These are phyloP conservation scores for Cercospora nicotianae DNA, from an alignment of 2,329 filamentous ascomycete genomes.

Conservation along the genomic window DNA sequence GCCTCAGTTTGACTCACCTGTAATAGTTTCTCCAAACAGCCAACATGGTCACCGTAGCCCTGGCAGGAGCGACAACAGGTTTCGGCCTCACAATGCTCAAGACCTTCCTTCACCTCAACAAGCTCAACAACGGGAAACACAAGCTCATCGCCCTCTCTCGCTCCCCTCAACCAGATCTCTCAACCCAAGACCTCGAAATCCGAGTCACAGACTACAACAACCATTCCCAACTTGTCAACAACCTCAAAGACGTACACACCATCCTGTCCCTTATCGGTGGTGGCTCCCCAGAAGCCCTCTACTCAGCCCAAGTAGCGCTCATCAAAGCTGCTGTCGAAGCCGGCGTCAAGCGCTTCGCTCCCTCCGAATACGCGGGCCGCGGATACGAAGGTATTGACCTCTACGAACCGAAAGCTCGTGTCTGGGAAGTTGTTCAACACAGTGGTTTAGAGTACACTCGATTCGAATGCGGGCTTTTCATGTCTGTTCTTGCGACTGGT, in stretches of 20 bases:
- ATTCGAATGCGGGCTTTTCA: conserved; percentile 35
- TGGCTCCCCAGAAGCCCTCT: conserved; percentile 18
- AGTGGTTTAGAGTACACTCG: conserved; percentile 33
- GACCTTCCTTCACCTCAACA: conserved; percentile 29
- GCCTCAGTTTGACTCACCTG: not conserved
- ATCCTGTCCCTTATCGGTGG: conserved; percentile 34
- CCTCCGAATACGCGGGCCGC: conserved; percentile 54
- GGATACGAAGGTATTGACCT: conserved; percentile 32
- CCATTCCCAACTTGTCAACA: conserved; percentile 27
- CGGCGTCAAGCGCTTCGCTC: conserved; percentile 61
- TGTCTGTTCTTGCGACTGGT: conserved; percentile 33
- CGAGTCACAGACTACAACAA: conserved; percentile 32
- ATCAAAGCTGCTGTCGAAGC: conserved; percentile 60
- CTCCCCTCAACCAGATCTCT: conserved; percentile 26
- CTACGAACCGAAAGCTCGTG: conserved; percentile 30
- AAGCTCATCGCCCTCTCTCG: conserved; percentile 35
- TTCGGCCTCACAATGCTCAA: conserved; percentile 36
- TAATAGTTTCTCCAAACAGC: not conserved
- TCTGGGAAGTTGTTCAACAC: conserved; percentile 29
- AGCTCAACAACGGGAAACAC: conserved; percentile 18
- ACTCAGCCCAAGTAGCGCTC: conserved; percentile 48
- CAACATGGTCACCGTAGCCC: conserved; percentile 33
- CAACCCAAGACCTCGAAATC: conserved; percentile 28
- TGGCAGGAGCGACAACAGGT: conserved; percentile 34
- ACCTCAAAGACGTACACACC: conserved; percentile 35